Conservation (phyloP, 2,329 filamentous ascomycete species). For the Fusarium longipes region DNA sequence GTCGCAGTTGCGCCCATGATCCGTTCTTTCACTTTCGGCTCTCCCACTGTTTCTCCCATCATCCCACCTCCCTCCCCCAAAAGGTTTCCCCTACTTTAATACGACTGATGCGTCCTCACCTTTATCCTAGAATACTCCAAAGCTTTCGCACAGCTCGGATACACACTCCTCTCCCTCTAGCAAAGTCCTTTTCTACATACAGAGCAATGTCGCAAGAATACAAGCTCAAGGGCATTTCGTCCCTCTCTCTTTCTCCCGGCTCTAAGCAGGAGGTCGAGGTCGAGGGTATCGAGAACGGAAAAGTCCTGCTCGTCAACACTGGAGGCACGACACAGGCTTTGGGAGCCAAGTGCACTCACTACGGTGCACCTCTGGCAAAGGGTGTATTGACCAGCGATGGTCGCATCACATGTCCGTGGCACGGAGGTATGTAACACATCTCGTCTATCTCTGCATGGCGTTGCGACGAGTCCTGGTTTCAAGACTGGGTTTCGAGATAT, state of each 20-base stretch:
- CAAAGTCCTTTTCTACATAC: constrained; percentile 43
- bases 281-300: constrained; percentile 86
- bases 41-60: constrained; percentile 16
- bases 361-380: constrained; percentile 88
- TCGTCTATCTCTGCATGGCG: not conserved
- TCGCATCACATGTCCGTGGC: constrained; percentile 93
- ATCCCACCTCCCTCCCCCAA: constrained; percentile 7
- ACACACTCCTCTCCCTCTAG: constrained; percentile 21
- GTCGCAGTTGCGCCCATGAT: constrained; percentile 25
- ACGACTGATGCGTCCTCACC: constrained; percentile 34
- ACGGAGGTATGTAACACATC: constrained; percentile 76
- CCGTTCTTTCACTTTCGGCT: constrained; percentile 16
- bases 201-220: constrained; percentile 66
- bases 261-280: constrained; percentile 92
- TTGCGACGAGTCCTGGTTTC: not conserved
- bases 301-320: constrained; percentile 86
- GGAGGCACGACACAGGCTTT: constrained; percentile 81
- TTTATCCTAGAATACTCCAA: constrained; percentile 19
- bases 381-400: constrained; percentile 86
- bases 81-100: constrained; percentile 1
- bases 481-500: not conserved
- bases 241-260: constrained; percentile 78
- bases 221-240: constrained; percentile 80
- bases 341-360: constrained; percentile 88
- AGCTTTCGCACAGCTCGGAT: constrained; percentile 26